These are phyloP conservation scores for Ceratocystis eucalypticola DNA, from an alignment of 2,329 filamentous ascomycete species.

Conservation along the genomic window DNA sequence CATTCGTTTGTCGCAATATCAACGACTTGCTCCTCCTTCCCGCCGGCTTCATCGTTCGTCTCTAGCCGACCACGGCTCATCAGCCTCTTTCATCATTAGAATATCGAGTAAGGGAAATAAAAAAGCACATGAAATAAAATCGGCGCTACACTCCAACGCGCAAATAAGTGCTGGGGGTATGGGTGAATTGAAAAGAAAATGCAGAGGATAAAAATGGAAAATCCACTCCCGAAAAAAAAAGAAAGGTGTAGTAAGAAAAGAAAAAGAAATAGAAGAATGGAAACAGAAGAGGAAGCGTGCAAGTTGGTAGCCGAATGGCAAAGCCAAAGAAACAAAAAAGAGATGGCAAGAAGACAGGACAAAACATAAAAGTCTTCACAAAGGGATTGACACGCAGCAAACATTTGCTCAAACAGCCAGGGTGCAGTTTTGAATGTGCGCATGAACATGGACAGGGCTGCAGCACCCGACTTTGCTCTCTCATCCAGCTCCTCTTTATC, in stretches of 20 bases:
- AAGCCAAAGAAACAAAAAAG: not conserved
- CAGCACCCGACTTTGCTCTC: not conserved
- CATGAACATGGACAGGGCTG: not conserved
- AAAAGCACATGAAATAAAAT: slow-evolving; percentile 4
- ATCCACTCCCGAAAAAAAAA: not conserved
- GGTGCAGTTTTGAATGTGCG: not conserved
- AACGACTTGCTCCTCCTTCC: not conserved
- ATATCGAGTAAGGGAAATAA: not conserved
- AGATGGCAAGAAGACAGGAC: slow-evolving; percentile 3
- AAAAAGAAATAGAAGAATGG: not conserved
- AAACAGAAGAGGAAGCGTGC: not conserved
- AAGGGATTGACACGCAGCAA: not conserved
- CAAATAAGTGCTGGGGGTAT: slow-evolving; percentile 5
- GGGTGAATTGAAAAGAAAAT: slow-evolving; percentile 9
- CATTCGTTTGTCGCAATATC: not conserved
- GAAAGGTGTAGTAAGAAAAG: slow-evolving; percentile 4
- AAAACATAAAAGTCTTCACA: not conserved
- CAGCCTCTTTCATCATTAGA: slow-evolving; percentile 1
- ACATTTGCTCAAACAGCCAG: not conserved
- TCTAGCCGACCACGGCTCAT: not conserved
- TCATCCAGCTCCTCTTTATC: not conserved
- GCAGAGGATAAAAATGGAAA: not conserved
- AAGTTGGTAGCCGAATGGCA: not conserved
- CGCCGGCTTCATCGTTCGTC: not conserved
- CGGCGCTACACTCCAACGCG: slow-evolving; percentile 7